A percentile compares a stretch with the other conserved stretches of the same genome.
phyloP scores from a whole-genome alignment of 192 early-diverging fungal species.

The Phycomyces blakesleeanus region DNA sequence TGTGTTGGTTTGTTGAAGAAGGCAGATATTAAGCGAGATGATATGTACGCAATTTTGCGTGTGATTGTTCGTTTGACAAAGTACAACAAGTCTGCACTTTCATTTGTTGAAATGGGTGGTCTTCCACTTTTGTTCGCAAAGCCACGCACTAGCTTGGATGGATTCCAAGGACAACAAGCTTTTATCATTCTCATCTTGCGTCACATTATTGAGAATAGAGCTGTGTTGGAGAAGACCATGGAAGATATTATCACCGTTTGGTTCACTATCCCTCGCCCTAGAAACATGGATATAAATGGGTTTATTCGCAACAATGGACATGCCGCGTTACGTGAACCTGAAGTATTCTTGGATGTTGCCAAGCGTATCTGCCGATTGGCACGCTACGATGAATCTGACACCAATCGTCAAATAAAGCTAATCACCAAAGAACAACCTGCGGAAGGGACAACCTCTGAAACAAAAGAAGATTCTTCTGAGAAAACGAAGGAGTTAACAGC shows the following conservation, averaged over 20 bases:
- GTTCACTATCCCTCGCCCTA: slow-evolving; percentile 66
- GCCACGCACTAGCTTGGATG: slow-evolving; percentile 53
- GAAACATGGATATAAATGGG: slow-evolving; percentile 61
- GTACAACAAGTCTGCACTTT: slow-evolving; percentile 50
- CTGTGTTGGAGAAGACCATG: slow-evolving; percentile 62
- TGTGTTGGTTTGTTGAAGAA: slow-evolving; percentile 39
- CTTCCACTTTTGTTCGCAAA: slow-evolving; percentile 61
- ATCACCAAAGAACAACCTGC: slow-evolving; percentile 34
- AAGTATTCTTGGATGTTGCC: slow-evolving; percentile 63
- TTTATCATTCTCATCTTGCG: slow-evolving; percentile 85
- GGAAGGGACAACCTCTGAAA: slow-evolving; percentile 17
- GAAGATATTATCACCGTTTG: slow-evolving; percentile 71
- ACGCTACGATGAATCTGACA: slow-evolving; percentile 51
- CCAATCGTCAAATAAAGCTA: slow-evolving; percentile 54
- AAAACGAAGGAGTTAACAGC: too few species aligned
- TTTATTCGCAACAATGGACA: slow-evolving; percentile 67
- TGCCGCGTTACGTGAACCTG: slow-evolving; percentile 64
- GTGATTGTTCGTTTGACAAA: slow-evolving; percentile 83
- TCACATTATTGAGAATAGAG: slow-evolving; percentile 76
- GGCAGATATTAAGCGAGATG: slow-evolving; percentile 40
- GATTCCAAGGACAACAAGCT: slow-evolving; percentile 74
- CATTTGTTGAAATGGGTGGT: slow-evolving; percentile 69
- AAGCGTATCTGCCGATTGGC: slow-evolving; percentile 61
- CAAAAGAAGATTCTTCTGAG: slow-evolving; percentile 7
- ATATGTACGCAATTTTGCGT: slow-evolving; percentile 67